Evolutionary conservation across 2,329 filamentous ascomycete genomes (phyloP), one percentile per base, ranked within the genome.

Genomic region (Colletotrichum sublineola): DNA sequence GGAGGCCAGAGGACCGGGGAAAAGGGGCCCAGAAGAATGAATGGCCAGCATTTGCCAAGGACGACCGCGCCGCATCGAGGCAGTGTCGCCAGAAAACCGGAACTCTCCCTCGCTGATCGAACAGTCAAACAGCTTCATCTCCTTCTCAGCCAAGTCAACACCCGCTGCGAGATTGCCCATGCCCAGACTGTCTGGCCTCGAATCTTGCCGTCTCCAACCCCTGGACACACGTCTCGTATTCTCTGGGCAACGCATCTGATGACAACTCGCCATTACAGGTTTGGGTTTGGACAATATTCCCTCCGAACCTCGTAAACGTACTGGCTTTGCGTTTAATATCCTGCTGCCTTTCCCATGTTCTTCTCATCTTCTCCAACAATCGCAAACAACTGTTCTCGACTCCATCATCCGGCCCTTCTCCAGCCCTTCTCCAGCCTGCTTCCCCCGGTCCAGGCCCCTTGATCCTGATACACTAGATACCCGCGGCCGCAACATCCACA

Each of bases 221-320:
- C 62, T 70, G 44, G 55, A n/a, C 33, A 38, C 38, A 6, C 68
- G 65, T 71, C 69, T 68, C 65, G 69, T 71, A 68, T 71, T 68
- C 8, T 44, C 63, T 71, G 31, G 62, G 62, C 50, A 64, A 40
- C 44, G 48, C 24, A 24, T 33, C 14, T 63, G 46, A 9, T 20
- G 12, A 18, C 48, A 31, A 31, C 5, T 31, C 24, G 29, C 8
- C 29, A 53, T 42, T 24, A 9, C 18, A 24, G 20, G 31, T 64
- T 64, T n/a, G 50, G 46, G 50, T 55, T 52, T 55, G 18, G 50
- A 36, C 62, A 24, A n/a, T 44, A 20, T 33, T 48, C 33, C 33
- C 14, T 36, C 14, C 33, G 33, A 55, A 44, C 33, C 55, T 42
- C 24, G n/a, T 38, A 11, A 9, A 29, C 48, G 15, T 31, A 9